Conservation (phyloP, 768 basidiomycete species). For the Termitomyces sp. region DNA sequence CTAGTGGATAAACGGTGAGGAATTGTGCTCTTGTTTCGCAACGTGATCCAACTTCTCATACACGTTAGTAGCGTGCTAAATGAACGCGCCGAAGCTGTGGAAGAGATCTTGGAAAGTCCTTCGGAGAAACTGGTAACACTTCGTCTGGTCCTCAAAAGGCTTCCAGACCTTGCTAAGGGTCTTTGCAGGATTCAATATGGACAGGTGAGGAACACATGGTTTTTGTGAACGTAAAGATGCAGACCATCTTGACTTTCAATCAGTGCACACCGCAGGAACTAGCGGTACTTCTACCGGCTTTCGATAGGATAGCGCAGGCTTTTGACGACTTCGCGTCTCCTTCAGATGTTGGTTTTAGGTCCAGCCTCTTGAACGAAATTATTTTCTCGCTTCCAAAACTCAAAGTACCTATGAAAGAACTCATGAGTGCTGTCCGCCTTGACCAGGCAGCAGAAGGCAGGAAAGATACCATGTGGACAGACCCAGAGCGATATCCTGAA, state of each 20-base stretch:
- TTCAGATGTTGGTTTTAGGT: slow-evolving; percentile 52
- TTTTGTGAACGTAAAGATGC: not conserved
- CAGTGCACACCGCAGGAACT: slow-evolving; percentile 86
- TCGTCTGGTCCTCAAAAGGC: slow-evolving; percentile 59
- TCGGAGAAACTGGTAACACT: slow-evolving; percentile 61
- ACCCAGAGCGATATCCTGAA: slow-evolving; percentile 36
- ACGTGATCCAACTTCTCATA: not conserved
- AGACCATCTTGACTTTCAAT: not conserved
- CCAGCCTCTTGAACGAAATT: slow-evolving; percentile 64
- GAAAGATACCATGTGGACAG: slow-evolving; percentile 67
- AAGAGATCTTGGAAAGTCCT: slow-evolving; percentile 65
- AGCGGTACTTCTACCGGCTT: slow-evolving; percentile 65
- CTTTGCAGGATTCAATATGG: slow-evolving; percentile 88
- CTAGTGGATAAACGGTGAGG: slow-evolving; percentile 64
- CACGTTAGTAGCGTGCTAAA: slow-evolving; percentile 50
- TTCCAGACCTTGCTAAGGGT: slow-evolving; percentile 88
- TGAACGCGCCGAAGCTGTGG: slow-evolving; percentile 76
- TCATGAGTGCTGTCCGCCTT: slow-evolving; percentile 53
- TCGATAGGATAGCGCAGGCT: slow-evolving; percentile 60
- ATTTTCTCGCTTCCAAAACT: slow-evolving; percentile 64
- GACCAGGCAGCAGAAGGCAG: slow-evolving; percentile 59
- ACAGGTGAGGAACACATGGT: slow-evolving; percentile 43
- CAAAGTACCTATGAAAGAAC: slow-evolving; percentile 41
- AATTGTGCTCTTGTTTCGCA: not conserved
- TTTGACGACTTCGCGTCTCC: slow-evolving; percentile 45